Conservation (phyloP, 2,329 filamentous ascomycete species). For the Ceratocystis destructans region DNA sequence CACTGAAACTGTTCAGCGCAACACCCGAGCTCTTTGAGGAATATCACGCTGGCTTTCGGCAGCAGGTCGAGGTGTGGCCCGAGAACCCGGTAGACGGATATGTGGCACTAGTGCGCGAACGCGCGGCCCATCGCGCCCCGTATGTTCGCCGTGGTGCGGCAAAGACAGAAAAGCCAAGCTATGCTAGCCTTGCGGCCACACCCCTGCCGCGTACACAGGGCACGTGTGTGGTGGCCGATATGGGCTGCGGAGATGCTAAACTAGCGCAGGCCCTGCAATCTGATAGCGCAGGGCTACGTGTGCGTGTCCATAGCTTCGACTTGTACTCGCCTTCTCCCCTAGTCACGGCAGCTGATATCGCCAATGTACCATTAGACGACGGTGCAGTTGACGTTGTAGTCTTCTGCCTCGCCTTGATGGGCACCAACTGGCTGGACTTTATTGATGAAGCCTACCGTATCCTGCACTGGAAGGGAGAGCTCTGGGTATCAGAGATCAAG, state of each 20-base stretch:
- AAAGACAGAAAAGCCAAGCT: slow-evolving; percentile 21
- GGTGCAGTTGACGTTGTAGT: slow-evolving; percentile 73
- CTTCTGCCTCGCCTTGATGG: slow-evolving; percentile 96
- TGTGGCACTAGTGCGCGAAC: slow-evolving; percentile 52
- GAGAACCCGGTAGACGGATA: slow-evolving; percentile 91
- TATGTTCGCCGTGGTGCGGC: slow-evolving; percentile 20
- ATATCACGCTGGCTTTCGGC: slow-evolving; percentile 92
- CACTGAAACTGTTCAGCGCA: slow-evolving; percentile 67
- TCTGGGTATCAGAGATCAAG: slow-evolving; percentile 97
- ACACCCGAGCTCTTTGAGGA: slow-evolving; percentile 90
- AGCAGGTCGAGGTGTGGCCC: slow-evolving; percentile 91
- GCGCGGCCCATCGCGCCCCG: slow-evolving; percentile 35
- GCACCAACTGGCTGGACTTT: slow-evolving; percentile 95
- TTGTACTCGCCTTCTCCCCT: slow-evolving; percentile 62
- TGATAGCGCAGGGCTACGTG: slow-evolving; percentile 50
- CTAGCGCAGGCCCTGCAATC: slow-evolving; percentile 56
- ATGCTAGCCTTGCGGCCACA: slow-evolving; percentile 24
- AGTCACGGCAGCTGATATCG: slow-evolving; percentile 81
- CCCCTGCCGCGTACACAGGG: slow-evolving; percentile 60
- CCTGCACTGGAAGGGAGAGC: slow-evolving; percentile 83
- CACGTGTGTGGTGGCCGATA: slow-evolving; percentile 67
- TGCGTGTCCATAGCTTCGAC: slow-evolving; percentile 75
- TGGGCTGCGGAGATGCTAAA: slow-evolving; percentile 85
- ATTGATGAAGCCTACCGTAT: slow-evolving; percentile 91
- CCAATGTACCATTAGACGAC: slow-evolving; percentile 61